Evolutionary conservation across 2,329 filamentous ascomycete species (phyloP), one percentile per base, ranked within the genome.

Genomic region (Fusarium coicis): DNA sequence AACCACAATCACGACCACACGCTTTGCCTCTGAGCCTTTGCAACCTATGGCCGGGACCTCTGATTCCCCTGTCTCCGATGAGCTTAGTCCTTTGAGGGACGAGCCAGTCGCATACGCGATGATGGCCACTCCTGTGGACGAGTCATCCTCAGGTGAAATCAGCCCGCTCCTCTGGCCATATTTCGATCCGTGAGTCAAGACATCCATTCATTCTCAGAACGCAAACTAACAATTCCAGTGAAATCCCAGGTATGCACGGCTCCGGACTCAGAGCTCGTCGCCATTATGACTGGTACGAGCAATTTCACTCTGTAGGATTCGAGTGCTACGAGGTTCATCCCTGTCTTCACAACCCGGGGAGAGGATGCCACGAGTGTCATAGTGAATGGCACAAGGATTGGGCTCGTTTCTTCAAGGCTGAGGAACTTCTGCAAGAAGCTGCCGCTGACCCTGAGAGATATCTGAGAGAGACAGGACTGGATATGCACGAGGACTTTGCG

Each of bases 251-350:
- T 30, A 32, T 75, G 9, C 67, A 70, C 34, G 57, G 70, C 32
- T 74, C 75, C 14, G 50, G 59, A 8, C 23, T 49, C 32, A 63
- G 67, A 39, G 39, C 63, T 10, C 63, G 75, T 14, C 49, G 53
- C 4, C 55, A 73, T 34, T 65, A 73, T 59, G 72, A 70, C 39
- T 77, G 75, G 75, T 76, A 74, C 16, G 75, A 77, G 42, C 74
- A 77, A 55, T 68, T 46, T 23, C 75, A 77, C 44, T 14, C 11
- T 14, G 26, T 72, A 12, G 72, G 75, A 4, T 15, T 42, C n/a
- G 67, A 76, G 5, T 76, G 74, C 19, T n/a, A 50, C 58, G 50
- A 56, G n/a, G 75, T 77, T 7, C 75, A 75, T n/a, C 39, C 52
- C 9, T 77, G 74, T 34, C 15, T 15, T 32, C 59, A 59, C 18